Conservation (phyloP, 1,284 basidiomycete species). For the Cutaneotrichosporon cavernicola region DNA sequence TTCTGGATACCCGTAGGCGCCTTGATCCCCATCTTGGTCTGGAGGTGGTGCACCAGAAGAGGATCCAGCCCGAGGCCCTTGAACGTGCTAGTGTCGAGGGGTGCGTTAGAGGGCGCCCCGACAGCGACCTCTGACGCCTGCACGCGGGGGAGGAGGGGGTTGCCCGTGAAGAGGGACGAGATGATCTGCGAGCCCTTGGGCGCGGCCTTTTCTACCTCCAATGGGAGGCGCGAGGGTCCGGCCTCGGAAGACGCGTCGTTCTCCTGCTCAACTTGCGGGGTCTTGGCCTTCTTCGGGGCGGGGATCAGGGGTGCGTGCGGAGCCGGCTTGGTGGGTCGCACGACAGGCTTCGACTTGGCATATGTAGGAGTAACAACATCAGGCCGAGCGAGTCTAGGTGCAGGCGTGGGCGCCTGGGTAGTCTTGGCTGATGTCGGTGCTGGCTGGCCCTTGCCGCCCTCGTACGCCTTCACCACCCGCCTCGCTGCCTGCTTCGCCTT, state of each 20-base stretch:
- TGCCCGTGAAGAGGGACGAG: constrained; percentile 83
- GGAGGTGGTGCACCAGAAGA: constrained; percentile 75
- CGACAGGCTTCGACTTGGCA: constrained; percentile 6
- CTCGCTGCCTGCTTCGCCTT: constrained; percentile 47
- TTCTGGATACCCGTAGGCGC: constrained; percentile 92
- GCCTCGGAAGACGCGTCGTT: constrained; percentile 19
- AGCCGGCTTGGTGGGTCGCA: constrained; percentile 12
- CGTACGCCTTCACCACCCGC: constrained; percentile 25
- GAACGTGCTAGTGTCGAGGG: constrained; percentile 73
- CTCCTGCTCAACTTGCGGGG: not conserved
- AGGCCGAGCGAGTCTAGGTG: not conserved
- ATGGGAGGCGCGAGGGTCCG: constrained; percentile 26
- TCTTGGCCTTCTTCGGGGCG: constrained; percentile 41
- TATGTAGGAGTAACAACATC: not conserved
- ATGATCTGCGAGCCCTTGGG: constrained; percentile 64
- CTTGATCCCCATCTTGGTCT: constrained; percentile 74
- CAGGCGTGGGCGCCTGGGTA: constrained; percentile 8
- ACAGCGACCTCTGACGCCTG: constrained; percentile 24
- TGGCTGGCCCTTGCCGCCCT: constrained; percentile 13
- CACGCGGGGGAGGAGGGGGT: constrained; percentile 34
- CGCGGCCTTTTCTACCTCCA: not conserved
- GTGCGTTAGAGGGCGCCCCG: constrained; percentile 75
- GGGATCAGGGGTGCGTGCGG: constrained; percentile 8
- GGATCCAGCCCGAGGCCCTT: constrained; percentile 74
- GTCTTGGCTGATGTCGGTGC: constrained; percentile 8